These are phyloP conservation scores for Ophiostoma quercus DNA, from an alignment of 2,329 filamentous ascomycete species.

Conservation along the genomic window DNA sequence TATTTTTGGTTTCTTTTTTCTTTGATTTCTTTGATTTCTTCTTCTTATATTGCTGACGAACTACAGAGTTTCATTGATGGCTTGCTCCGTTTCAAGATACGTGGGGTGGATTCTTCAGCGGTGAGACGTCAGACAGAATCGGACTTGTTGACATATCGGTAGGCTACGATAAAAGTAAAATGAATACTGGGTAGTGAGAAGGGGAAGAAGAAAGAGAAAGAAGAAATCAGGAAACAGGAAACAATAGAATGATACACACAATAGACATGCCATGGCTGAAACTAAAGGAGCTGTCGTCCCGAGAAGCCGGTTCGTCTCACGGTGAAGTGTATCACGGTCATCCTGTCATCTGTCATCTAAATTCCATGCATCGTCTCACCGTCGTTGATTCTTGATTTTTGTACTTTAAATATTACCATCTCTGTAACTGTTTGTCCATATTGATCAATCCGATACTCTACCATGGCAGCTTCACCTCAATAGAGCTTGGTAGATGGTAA, in stretches of 20 bases:
- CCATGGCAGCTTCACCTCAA: background rate
- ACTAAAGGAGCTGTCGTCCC: background rate
- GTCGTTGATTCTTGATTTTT: background rate
- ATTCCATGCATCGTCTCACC: no score
- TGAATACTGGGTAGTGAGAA: background rate
- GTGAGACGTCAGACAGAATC: background rate
- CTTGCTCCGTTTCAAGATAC: no score
- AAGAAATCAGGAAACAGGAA: background rate
- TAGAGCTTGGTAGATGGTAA: background rate
- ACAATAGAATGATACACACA: background rate
- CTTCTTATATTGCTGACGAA: no score
- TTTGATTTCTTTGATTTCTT: background rate
- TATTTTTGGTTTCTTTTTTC: background rate
- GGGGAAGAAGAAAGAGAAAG: background rate
- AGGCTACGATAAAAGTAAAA: no score
- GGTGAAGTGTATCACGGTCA: background rate
- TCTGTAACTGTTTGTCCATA: background rate
- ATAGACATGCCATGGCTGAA: background rate
- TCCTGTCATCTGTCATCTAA: background rate
- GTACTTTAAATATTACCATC: no score
- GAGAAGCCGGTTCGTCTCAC: background rate
- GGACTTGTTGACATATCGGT: no score
- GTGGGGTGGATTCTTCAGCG: background rate
- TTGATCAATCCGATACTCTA: background rate
- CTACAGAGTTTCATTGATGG: no score